These are phyloP conservation scores for Puccinia horiana DNA, from an alignment of 1,284 basidiomycete species.

Conservation along the genomic window DNA sequence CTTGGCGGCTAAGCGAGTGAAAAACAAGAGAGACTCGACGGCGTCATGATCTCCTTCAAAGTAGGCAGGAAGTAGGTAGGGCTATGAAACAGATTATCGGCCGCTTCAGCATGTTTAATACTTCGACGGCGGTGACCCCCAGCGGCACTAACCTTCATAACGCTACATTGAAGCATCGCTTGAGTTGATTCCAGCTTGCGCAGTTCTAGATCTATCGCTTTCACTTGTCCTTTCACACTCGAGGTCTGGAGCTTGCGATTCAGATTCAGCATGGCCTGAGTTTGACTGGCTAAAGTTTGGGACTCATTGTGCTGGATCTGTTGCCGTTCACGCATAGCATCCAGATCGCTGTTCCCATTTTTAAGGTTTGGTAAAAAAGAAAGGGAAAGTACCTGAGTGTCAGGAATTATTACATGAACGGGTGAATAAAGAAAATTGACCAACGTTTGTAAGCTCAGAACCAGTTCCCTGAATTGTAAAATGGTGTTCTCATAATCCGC, in stretches of 20 bases:
- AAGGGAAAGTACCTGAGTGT: no score
- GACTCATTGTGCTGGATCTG: constrained; percentile 79
- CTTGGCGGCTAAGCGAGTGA: constrained; percentile 80
- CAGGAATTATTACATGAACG: neutral
- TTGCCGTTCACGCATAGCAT: constrained; percentile 75
- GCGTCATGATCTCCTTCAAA: constrained; percentile 79
- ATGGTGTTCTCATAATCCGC: constrained; percentile 85
- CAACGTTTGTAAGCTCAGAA: constrained; percentile 75
- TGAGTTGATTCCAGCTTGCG: constrained; percentile 79
- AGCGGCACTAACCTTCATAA: constrained; percentile 63
- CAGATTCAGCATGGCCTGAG: constrained; percentile 78
- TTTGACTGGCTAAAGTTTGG: constrained; percentile 73
- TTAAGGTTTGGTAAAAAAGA: constrained; percentile 25
- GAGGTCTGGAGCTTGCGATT: constrained; percentile 88
- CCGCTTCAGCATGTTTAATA: constrained; percentile 60
- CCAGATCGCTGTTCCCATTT: constrained; percentile 70
- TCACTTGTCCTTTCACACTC: constrained; percentile 82
- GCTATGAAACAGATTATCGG: constrained; percentile 57
- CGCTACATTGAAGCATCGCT: constrained; percentile 70
- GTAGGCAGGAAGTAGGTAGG: constrained; percentile 80
- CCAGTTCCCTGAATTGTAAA: constrained; percentile 83
- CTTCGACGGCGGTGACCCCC: constrained; percentile 58
- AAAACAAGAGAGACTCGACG: constrained; percentile 82
- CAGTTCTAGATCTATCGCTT: constrained; percentile 81
- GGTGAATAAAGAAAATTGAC: constrained; percentile 50